A percentile compares a stretch with the other conserved stretches of the same genome.
Conservation (phyloP, 805 yeast genomes). For the Hanseniaspora meyeri region DNA sequence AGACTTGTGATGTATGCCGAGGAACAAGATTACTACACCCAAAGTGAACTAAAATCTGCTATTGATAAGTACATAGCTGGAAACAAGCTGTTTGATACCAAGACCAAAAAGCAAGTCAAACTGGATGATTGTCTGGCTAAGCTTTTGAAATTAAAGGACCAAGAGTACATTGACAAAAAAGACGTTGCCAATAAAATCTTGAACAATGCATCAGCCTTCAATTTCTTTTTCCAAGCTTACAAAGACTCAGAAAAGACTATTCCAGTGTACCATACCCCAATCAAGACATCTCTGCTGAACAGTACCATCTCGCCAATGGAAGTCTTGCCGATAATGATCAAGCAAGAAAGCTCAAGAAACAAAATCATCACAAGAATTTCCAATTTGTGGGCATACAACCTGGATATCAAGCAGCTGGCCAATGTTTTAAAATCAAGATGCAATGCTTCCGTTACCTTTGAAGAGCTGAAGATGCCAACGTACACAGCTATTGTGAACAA, state of each 20-base stretch:
- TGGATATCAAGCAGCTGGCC: conserved; percentile 55
- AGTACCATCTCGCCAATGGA: conserved; percentile 60
- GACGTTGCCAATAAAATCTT: conserved; percentile 33
- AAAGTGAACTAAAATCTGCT: conserved; percentile 41
- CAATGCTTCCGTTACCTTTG: conserved; percentile 77
- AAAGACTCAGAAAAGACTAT: conserved; percentile 19
- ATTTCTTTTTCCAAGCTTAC: conserved; percentile 38
- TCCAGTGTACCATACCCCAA: conserved; percentile 25
- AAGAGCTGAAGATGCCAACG: conserved; percentile 32
- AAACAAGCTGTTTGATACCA: conserved; percentile 38
- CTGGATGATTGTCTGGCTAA: conserved; percentile 44
- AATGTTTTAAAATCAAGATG: conserved; percentile 63
- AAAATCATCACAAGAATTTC: conserved; percentile 63
- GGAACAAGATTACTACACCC: conserved; percentile 35
- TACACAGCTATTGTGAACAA: background rate
- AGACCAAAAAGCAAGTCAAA: conserved; percentile 41
- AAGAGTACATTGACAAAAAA: conserved; percentile 27
- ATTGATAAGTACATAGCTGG: conserved; percentile 45
- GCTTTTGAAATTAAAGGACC: conserved; percentile 24
- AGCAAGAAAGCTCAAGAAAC: conserved; percentile 37
- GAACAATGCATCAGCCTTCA: conserved; percentile 32
- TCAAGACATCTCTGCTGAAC: conserved; percentile 36
- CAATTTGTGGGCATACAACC: conserved; percentile 54
- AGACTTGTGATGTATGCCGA: conserved; percentile 36
- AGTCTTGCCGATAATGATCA: conserved; percentile 58